Conservation (phyloP, 1,139 yeast species). For the Pichia sp. region DNA sequence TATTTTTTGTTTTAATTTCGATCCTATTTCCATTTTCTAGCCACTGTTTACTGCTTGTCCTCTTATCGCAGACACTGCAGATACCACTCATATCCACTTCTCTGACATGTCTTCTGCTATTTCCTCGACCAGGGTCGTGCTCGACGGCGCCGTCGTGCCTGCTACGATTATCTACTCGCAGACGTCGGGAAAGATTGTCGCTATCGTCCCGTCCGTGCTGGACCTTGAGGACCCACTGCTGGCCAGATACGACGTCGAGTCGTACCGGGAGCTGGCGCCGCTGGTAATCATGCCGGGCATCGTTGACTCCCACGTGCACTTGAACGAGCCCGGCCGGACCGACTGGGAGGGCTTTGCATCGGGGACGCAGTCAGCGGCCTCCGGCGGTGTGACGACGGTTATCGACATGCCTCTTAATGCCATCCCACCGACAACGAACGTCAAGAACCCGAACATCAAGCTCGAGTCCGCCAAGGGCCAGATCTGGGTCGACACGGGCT, state of each 20-base stretch:
- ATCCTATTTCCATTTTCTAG: too few species aligned
- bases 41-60: background rate
- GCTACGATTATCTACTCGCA: constrained; percentile 67
- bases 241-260: constrained; percentile 37
- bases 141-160: constrained; percentile 46
- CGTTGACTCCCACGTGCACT: constrained; percentile 89
- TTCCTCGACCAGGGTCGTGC: constrained; percentile 59
- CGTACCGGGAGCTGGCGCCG: constrained; percentile 58
- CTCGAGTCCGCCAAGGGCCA: constrained; percentile 73
- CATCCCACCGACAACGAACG: constrained; percentile 88
- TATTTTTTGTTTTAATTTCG: too few species aligned
- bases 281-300: constrained; percentile 77
- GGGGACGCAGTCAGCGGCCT: constrained; percentile 87
- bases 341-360: constrained; percentile 96
- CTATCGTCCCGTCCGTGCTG: constrained; percentile 39
- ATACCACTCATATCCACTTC: background rate
- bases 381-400: constrained; percentile 95
- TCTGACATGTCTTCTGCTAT: constrained; percentile 57
- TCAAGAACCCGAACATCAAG: constrained; percentile 68
- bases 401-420: constrained; percentile 96
- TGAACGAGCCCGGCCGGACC: constrained; percentile 91
- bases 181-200: constrained; percentile 61
- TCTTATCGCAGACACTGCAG: background rate
- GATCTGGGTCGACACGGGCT: constrained; percentile 90
- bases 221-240: constrained; percentile 38